phyloP scores from a whole-genome alignment of 2,329 filamentous ascomycete species.

The Fusarium secorum region DNA sequence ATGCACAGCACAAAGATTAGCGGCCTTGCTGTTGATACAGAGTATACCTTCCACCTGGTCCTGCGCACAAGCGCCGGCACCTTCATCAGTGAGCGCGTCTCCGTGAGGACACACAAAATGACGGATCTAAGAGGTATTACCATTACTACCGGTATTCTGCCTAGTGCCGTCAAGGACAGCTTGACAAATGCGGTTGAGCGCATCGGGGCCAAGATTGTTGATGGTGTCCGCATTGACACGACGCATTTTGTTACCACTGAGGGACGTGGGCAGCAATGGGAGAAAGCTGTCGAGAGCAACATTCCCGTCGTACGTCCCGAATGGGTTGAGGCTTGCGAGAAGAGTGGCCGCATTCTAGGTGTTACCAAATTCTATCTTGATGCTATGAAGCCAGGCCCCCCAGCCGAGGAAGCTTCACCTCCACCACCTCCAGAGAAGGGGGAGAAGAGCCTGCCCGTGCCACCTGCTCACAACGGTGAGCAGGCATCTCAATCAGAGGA shows the following conservation, averaged over 20 bases:
- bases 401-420: conserved; percentile 46
- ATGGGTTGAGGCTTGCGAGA: conserved; percentile 97
- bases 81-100: conserved; percentile 81
- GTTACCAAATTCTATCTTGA: conserved; percentile 97
- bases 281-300: conserved; percentile 97
- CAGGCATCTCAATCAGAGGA: conserved; percentile 40
- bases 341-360: conserved; percentile 89
- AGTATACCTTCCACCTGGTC: conserved; percentile 94
- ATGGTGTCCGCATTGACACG: conserved; percentile 92
- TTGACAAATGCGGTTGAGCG: conserved; percentile 79
- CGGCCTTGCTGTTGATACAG: conserved; percentile 93
- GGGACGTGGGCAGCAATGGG: conserved; percentile 87
- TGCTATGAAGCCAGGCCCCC: conserved; percentile 64
- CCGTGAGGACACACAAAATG: conserved; percentile 96
- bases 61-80: conserved; percentile 91
- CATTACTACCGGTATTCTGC: conserved; percentile 88
- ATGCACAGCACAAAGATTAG: conserved; percentile 97
- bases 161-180: conserved; percentile 73
- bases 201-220: conserved; percentile 91
- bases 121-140: conserved; percentile 96
- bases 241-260: conserved; percentile 99
- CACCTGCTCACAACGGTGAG: conserved; percentile 34
- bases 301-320: conserved; percentile 96
- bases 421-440: conserved; percentile 46
- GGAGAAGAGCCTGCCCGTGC: conserved; percentile 44